These are phyloP conservation scores for Ziziphus jujuba DNA, from an alignment of 306 rosid species.

Conservation along the genomic window DNA sequence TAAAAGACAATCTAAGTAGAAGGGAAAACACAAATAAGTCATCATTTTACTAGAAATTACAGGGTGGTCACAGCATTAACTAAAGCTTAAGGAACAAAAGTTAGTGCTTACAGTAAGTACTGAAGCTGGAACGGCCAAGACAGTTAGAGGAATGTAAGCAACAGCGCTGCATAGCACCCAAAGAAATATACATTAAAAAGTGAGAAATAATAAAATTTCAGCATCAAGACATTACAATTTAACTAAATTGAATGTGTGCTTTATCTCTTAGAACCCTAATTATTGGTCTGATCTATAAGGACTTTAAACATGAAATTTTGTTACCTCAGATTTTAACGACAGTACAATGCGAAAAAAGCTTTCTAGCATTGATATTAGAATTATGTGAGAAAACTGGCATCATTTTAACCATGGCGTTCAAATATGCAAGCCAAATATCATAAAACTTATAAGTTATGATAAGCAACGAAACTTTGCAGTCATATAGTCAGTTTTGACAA, in stretches of 20 bases:
- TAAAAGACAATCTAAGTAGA: not conserved
- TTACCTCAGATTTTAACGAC: too few species aligned
- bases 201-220: not conserved
- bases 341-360: too few species aligned
- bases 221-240: not conserved
- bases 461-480: too few species aligned
- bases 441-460: too few species aligned
- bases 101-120: conserved; percentile 63
- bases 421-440: too few species aligned
- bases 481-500: too few species aligned
- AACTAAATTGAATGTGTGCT: not conserved
- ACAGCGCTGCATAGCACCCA: conserved; percentile 53
- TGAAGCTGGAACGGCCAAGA: conserved; percentile 90
- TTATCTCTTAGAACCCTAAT: not conserved
- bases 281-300: not conserved
- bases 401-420: too few species aligned
- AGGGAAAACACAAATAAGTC: not conserved
- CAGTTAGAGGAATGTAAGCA: conserved; percentile 85
- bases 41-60: not conserved
- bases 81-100: not conserved
- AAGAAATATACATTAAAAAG: conserved; percentile 8
- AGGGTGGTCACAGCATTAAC: conserved; percentile 3
- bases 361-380: too few species aligned
- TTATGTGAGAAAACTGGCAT: too few species aligned
- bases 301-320: too few species aligned